phyloP scores from a whole-genome alignment of 75 land plant species.

The Adiantum capillusveneris region DNA sequence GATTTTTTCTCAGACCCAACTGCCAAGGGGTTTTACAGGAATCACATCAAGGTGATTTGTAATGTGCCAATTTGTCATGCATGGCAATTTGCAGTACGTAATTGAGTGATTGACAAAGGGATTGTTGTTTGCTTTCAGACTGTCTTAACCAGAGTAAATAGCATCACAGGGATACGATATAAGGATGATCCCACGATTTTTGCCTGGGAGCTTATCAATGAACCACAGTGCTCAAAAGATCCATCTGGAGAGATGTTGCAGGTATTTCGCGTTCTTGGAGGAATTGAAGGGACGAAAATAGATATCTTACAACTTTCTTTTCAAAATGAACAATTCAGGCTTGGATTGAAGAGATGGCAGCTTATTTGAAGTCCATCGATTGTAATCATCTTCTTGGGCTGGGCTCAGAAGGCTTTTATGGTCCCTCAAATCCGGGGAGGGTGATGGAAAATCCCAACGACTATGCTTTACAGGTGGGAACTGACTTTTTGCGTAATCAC shows the following conservation, averaged over 20 bases:
- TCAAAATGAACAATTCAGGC: conserved; percentile 16
- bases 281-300: no score
- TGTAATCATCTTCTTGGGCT: conserved; percentile 45
- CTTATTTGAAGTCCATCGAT: conserved; percentile 44
- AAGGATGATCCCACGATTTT: conserved; percentile 89
- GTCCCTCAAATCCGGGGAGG: conserved; percentile 22
- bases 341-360: conserved; percentile 57
- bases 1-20: conserved; percentile 63
- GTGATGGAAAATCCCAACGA: conserved; percentile 53
- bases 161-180: conserved; percentile 62
- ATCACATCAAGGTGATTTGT: conserved; percentile 50
- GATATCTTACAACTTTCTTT: no score
- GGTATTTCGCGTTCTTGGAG: conserved; percentile 16
- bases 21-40: conserved; percentile 65
- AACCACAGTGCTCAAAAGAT: conserved; percentile 69
- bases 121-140: conserved; percentile 25
- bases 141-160: conserved; percentile 73
- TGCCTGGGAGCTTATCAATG: conserved; percentile 96
- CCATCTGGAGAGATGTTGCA: conserved; percentile 67
- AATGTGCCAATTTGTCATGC: background rate
- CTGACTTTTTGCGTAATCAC: conserved; percentile 65
- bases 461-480: conserved; percentile 41
- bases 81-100: no score
- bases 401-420: conserved; percentile 66
- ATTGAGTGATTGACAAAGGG: background rate